Evolutionary conservation across 371 early-diverging fungal species (phyloP), one percentile per base, ranked within the genome.

Genomic region (Mucor ambiguus): DNA sequence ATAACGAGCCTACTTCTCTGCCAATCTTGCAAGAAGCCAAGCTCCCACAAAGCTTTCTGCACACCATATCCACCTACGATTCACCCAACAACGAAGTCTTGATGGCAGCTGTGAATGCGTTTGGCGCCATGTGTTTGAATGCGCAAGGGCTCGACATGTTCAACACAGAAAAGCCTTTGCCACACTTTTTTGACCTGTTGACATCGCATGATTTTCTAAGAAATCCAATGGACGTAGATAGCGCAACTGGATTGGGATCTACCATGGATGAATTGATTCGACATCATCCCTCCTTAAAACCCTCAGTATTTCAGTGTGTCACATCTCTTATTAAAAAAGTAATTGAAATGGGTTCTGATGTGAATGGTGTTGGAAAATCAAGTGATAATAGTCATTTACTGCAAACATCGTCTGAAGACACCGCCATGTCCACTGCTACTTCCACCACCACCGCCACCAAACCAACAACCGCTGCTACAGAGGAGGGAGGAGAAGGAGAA

Each of bases 71-170:
- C 33, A 66, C 66, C 24, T 87, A 90, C 28, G 29, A 95, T 90
- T 7, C 82, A 77, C 55, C 90, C 85, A 58, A 87, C 87, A 24
- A 95, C 93, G 75, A 85, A 69, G 86, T 88, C 0, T 76, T 96
- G 26, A 82, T 65, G 43, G 54, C 93, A 30, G 85, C 97, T 1
- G 92, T 96, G 8, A 90, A 93, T 70, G 96, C 94, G 0, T 91
- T 98, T 81, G 97, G 98, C n/a, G 98, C 98, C 22, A 89, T 97
- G 28, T 98, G 98, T 71, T 75, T 98, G 30, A 98, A 98, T 72
- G 70, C 84, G 8, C 70, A 80, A 10, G 98, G 98, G 2, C 66
- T 97, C 44, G 92, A 94, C 52, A 86, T 90, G 74, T 90, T 96
- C 71, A 87, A 82, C 52, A 82, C 86, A 38, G 83, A 83, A 0